phyloP scores from a whole-genome alignment of 164 flowering plant genomes.

The Malania oleifera region DNA sequence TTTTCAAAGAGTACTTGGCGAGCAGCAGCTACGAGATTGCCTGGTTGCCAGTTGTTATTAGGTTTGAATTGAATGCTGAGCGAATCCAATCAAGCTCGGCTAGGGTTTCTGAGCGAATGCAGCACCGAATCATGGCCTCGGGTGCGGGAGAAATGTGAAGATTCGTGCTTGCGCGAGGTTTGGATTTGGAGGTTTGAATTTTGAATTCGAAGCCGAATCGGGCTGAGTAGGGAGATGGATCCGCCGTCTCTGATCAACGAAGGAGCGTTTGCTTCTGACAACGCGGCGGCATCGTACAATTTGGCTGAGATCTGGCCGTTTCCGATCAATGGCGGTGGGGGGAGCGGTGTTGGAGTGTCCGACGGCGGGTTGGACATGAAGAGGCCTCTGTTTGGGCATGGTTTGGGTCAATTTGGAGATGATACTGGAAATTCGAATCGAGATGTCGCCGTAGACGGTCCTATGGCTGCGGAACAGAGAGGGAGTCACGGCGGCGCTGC shows the following conservation, averaged over 20 bases:
- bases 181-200: neutral
- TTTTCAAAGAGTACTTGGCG: neutral
- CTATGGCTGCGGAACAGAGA: slow-evolving; percentile 19
- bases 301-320: slow-evolving; percentile 59
- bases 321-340: slow-evolving; percentile 21
- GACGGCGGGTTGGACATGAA: slow-evolving; percentile 27
- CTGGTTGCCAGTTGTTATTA: no score
- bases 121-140: neutral
- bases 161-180: neutral
- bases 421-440: slow-evolving; percentile 6
- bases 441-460: slow-evolving; percentile 7
- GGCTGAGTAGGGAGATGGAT: slow-evolving; percentile 30
- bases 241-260: slow-evolving; percentile 37
- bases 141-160: neutral
- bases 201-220: neutral
- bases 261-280: slow-evolving; percentile 11
- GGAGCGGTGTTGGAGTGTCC: slow-evolving; percentile 6
- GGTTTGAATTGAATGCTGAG: neutral
- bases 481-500: slow-evolving; percentile 8
- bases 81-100: neutral
- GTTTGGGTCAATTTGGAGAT: slow-evolving; percentile 25
- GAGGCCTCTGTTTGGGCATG: slow-evolving; percentile 20
- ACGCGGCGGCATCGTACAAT: slow-evolving; percentile 21
- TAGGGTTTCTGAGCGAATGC: slow-evolving; percentile 3
- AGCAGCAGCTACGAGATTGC: slow-evolving; percentile 11